A percentile compares a stretch with the other conserved stretches of the same genome.
phyloP scores from a whole-genome alignment of 2,329 filamentous ascomycete genomes.

The Cordyceps pruinosa region DNA sequence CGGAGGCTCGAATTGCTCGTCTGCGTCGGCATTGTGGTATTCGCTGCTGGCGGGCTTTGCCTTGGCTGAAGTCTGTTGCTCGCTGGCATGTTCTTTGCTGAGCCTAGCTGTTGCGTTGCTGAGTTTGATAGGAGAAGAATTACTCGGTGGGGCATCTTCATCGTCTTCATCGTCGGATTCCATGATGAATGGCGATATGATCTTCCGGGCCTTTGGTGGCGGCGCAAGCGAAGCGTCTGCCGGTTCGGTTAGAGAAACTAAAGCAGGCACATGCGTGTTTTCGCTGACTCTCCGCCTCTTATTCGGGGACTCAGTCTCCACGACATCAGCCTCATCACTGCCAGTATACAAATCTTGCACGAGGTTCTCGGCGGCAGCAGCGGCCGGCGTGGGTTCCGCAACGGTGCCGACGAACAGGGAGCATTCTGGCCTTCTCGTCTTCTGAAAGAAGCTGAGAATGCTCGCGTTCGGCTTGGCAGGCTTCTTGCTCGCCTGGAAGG shows the following conservation, averaged over 20 bases:
- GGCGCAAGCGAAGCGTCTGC: constrained; percentile 1
- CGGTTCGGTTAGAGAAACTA: constrained; percentile 9
- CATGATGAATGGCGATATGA: constrained; percentile 55
- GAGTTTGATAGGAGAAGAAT: not conserved
- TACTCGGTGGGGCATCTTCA: constrained; percentile 3
- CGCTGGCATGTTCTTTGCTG: not conserved
- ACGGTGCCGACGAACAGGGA: constrained; percentile 45
- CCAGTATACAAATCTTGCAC: constrained; percentile 19
- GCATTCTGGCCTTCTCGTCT: constrained; percentile 53
- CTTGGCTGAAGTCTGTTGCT: not conserved
- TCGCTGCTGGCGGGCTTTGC: not conserved
- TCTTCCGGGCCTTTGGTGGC: constrained; percentile 18
- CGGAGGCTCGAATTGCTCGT: not conserved
- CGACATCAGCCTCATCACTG: constrained; percentile 25
- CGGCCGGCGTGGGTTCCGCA: constrained; percentile 12
- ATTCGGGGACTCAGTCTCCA: constrained; percentile 27
- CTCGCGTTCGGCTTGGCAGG: constrained; percentile 49
- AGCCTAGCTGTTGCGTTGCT: not conserved
- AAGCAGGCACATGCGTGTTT: constrained; percentile 17
- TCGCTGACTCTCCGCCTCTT: constrained; percentile 25
- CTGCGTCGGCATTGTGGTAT: not conserved
- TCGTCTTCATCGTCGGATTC: constrained; percentile 55
- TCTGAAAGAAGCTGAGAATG: constrained; percentile 71
- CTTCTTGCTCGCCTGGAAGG: constrained; percentile 25
- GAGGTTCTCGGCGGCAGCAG: constrained; percentile 15